Percentiles rank a stretch among this genome's conserved stretches.
Conservation (phyloP, 169 alveolate genomes). For the Eimeria mitis region DNA sequence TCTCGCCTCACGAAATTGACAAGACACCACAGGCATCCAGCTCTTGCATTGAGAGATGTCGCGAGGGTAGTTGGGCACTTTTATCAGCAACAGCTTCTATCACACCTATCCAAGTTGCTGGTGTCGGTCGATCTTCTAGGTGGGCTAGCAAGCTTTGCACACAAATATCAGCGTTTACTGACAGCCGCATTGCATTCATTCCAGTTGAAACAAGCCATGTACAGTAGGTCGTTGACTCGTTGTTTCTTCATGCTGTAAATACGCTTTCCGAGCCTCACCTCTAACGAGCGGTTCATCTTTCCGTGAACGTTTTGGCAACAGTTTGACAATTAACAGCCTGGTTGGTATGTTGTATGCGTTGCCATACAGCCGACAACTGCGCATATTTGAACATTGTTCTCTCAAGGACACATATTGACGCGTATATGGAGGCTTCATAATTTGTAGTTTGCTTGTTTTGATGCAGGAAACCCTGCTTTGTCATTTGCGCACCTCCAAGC, state of each 20-base stretch:
- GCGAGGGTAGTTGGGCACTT: constrained; percentile 28
- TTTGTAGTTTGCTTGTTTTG: not conserved
- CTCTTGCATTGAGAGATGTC: constrained; percentile 51
- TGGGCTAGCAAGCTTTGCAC: constrained; percentile 15
- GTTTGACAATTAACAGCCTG: not conserved
- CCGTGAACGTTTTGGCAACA: no score
- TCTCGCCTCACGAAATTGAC: constrained; percentile 3
- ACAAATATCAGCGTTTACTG: no score
- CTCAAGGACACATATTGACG: not conserved
- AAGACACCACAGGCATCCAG: constrained; percentile 49
- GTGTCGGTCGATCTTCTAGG: constrained; percentile 82
- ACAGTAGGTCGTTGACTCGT: not conserved
- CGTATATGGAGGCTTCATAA: not conserved
- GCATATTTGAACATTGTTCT: not conserved
- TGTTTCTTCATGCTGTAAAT: not conserved
- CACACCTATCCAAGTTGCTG: constrained; percentile 70
- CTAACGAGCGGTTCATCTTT: not conserved
- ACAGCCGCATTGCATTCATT: not conserved
- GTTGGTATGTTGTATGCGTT: not conserved
- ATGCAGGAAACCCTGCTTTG: constrained; percentile 82
- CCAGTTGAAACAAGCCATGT: not conserved
- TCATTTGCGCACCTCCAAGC: constrained; percentile 82
- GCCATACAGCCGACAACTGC: not conserved
- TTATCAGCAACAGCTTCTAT: constrained; percentile 75
- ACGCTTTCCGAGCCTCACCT: not conserved